Evolutionary conservation across 2,329 filamentous ascomycete genomes (phyloP).

Genomic region (Xylariaceae sp.): DNA sequence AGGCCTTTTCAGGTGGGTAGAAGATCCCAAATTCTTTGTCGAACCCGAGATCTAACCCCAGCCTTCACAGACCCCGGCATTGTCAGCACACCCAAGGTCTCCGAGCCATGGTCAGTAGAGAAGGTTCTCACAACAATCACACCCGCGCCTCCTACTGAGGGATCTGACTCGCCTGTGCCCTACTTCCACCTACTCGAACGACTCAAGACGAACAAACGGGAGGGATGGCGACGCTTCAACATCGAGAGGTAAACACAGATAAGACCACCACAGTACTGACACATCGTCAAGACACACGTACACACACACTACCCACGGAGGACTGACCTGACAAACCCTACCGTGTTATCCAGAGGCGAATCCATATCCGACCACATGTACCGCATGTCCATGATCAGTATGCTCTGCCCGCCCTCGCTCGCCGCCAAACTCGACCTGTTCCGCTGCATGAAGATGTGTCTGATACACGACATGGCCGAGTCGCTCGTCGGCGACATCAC

Average conservation of each 20-base stretch:
- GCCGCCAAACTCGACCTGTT: slow-evolving; percentile 68
- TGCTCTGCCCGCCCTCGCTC: slow-evolving; percentile 79
- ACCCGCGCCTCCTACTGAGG: slow-evolving; percentile 52
- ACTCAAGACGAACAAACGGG: slow-evolving; percentile 92
- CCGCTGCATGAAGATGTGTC: slow-evolving; percentile 89
- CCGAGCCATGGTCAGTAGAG: slow-evolving; percentile 51
- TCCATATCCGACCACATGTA: slow-evolving; percentile 99
- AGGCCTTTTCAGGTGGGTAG: slow-evolving; percentile 12
- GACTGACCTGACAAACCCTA: too few relatives aligned
- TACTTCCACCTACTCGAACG: slow-evolving; percentile 95
- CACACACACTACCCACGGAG: too few relatives aligned
- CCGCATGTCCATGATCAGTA: slow-evolving; percentile 94
- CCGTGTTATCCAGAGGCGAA: too few relatives aligned
- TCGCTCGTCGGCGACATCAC: slow-evolving; percentile 94
- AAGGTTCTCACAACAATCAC: slow-evolving; percentile 64
- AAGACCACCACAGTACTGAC: too few relatives aligned
- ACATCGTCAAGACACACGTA: too few relatives aligned
- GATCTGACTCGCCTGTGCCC: slow-evolving; percentile 69
- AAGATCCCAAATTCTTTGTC: not conserved
- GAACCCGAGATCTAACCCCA: not conserved
- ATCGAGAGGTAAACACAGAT: slow-evolving; percentile 57
- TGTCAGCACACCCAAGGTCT: slow-evolving; percentile 37
- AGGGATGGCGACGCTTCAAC: slow-evolving; percentile 89
- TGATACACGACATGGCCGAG: slow-evolving; percentile 98
- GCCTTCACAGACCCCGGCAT: slow-evolving; percentile 31